Percentiles rank a stretch among this genome's conserved stretches.
phyloP scores from a whole-genome alignment of 176 grass and related monocot species.

The Melocanna baccifera region DNA sequence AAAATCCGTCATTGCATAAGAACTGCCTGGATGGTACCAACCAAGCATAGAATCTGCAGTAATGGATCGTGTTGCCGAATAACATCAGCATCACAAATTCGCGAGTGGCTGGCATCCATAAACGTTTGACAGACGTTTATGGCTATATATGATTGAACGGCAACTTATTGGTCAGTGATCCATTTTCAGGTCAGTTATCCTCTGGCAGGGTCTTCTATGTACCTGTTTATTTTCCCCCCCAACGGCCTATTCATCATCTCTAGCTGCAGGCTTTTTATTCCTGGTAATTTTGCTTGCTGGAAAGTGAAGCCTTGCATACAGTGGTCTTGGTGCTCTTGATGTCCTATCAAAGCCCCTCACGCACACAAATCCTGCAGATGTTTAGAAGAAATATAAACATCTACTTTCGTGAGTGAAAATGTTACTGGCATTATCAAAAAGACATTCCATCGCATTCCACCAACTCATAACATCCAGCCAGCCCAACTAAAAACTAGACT shows the following conservation, averaged over 20 bases:
- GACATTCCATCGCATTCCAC: background rate
- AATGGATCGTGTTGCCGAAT: constrained; percentile 35
- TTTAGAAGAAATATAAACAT: background rate
- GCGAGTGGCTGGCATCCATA: background rate
- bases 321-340: constrained; percentile 57
- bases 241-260: constrained; percentile 11
- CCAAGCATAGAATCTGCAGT: constrained; percentile 23
- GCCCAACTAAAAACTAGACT: too few species aligned
- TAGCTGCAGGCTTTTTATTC: constrained; percentile 29
- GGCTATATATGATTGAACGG: constrained; percentile 14
- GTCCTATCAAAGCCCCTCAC: constrained; percentile 58
- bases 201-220: constrained; percentile 20
- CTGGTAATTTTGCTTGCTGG: constrained; percentile 48
- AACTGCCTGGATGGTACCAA: constrained; percentile 1
- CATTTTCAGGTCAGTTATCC: constrained; percentile 20
- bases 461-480: too few species aligned
- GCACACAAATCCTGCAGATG: constrained; percentile 57
- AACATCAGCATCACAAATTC: constrained; percentile 5
- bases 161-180: constrained; percentile 38
- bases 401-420: background rate
- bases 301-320: constrained; percentile 60
- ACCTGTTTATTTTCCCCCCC: background rate
- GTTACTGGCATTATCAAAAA: background rate
- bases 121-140: background rate
- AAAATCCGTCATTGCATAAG: background rate